Percentiles rank a stretch among this genome's conserved stretches.
Evolutionary conservation across 2,329 filamentous ascomycete genomes (phyloP).

Genomic region (Penicillium sp.): DNA sequence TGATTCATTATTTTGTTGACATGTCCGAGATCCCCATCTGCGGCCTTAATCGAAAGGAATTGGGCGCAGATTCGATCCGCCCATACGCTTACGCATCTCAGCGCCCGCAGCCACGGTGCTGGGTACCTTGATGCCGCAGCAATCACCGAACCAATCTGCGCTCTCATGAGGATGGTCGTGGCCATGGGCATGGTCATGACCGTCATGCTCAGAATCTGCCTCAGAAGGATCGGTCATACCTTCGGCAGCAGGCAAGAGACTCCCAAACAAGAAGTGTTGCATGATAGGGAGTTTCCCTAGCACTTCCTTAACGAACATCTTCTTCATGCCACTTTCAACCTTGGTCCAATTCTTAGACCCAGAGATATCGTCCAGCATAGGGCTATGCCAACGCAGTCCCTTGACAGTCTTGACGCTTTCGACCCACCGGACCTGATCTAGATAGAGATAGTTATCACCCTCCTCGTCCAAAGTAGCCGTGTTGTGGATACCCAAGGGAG

Average conservation of each 20-base stretch:
- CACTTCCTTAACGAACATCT: slow-evolving; percentile 95
- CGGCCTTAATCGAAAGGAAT: slow-evolving; percentile 47
- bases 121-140: slow-evolving; percentile 95
- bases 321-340: slow-evolving; percentile 90
- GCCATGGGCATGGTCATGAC: slow-evolving; percentile 59
- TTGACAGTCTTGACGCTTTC: slow-evolving; percentile 96
- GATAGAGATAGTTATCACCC: slow-evolving; percentile 77
- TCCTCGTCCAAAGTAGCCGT: slow-evolving; percentile 84
- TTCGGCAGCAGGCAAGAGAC: slow-evolving; percentile 72
- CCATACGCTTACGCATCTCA: slow-evolving; percentile 75
- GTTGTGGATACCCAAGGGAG: slow-evolving; percentile 79
- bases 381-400: slow-evolving; percentile 90
- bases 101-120: slow-evolving; percentile 88
- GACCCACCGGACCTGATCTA: slow-evolving; percentile 89
- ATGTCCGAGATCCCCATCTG: no score
- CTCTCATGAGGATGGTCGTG: slow-evolving; percentile 67
- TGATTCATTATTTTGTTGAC: slow-evolving; percentile 5
- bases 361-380: slow-evolving; percentile 97
- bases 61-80: slow-evolving; percentile 62
- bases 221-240: slow-evolving; percentile 63
- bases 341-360: slow-evolving; percentile 86
- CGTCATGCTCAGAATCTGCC: slow-evolving; percentile 50
- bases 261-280: slow-evolving; percentile 97
- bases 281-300: slow-evolving; percentile 92
- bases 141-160: slow-evolving; percentile 76